Percentiles rank a stretch among this genome's conserved stretches.
These are phyloP conservation scores for Hyaloraphidium curvatum DNA, from an alignment of 192 early-diverging fungal genomes.

Conservation along the genomic window DNA sequence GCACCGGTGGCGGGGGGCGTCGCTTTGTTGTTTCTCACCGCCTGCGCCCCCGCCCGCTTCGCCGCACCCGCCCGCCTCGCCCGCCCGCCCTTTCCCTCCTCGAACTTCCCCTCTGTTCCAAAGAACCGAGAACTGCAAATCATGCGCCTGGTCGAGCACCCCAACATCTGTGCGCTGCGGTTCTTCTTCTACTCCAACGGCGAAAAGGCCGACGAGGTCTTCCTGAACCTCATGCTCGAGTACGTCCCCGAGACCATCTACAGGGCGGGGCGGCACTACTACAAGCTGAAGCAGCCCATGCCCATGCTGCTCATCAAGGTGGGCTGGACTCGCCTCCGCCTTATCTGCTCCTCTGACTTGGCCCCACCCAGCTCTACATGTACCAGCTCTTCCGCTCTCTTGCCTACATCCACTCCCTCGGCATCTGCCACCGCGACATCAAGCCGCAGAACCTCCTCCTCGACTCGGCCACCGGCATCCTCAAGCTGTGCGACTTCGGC, in stretches of 20 bases:
- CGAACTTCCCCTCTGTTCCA: constrained; percentile 1
- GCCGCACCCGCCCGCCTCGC: background rate
- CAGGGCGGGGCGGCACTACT: constrained; percentile 73
- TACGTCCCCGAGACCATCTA: constrained; percentile 94
- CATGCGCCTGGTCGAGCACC: constrained; percentile 80
- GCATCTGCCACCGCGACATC: constrained; percentile 95
- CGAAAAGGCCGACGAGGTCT: constrained; percentile 88
- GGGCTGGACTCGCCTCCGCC: background rate
- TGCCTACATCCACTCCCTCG: constrained; percentile 88
- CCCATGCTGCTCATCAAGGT: constrained; percentile 83
- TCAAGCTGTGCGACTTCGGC: constrained; percentile 98
- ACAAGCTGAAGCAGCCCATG: constrained; percentile 82
- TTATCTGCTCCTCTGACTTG: constrained; percentile 4
- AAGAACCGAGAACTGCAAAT: constrained; percentile 85
- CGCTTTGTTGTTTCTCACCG: no score
- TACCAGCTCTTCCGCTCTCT: constrained; percentile 95
- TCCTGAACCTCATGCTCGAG: constrained; percentile 87
- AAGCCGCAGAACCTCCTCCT: constrained; percentile 97
- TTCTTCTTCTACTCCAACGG: constrained; percentile 92
- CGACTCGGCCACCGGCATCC: constrained; percentile 69
- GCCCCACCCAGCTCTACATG: constrained; percentile 58
- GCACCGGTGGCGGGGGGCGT: no score
- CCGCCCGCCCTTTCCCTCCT: background rate
- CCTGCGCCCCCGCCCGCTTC: background rate
- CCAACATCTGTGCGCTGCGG: constrained; percentile 75